phyloP scores from a whole-genome alignment of 2,329 filamentous ascomycete species.

The Penicillium verrucosum region DNA sequence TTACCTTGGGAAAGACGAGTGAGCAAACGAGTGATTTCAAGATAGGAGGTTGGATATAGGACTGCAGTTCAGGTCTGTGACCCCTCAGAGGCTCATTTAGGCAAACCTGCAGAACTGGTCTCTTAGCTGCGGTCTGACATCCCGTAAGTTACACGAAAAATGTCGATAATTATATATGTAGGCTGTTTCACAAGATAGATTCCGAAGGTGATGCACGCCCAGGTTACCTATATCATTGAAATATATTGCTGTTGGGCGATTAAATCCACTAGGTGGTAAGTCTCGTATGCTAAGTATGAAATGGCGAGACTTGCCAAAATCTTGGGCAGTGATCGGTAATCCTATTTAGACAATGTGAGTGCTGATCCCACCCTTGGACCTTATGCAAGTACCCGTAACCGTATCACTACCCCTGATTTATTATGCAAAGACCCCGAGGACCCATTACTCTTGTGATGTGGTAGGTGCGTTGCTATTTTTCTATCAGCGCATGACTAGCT shows the following conservation, averaged over 20 bases:
- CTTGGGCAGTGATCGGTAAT: neutral
- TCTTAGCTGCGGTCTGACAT: neutral
- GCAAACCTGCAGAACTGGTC: neutral
- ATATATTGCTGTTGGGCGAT: neutral
- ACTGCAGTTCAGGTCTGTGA: neutral
- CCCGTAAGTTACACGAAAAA: neutral
- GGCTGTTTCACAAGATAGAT: neutral
- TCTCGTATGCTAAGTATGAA: neutral
- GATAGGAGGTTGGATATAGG: neutral
- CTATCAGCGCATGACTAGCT: no score
- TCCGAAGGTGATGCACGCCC: neutral
- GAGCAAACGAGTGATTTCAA: neutral
- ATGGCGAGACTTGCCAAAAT: neutral
- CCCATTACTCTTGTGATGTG: neutral
- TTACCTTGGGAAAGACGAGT: neutral
- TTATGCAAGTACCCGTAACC: neutral
- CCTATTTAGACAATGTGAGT: neutral
- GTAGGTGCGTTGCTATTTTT: neutral
- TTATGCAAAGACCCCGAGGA: neutral
- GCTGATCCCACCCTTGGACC: neutral
- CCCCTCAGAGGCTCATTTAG: neutral
- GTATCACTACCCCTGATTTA: neutral
- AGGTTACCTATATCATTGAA: neutral
- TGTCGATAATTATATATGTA: no score
- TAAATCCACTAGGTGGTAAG: neutral